Conservation (phyloP, 345 rosid genomes). For the Arabidopsis arenosa region DNA sequence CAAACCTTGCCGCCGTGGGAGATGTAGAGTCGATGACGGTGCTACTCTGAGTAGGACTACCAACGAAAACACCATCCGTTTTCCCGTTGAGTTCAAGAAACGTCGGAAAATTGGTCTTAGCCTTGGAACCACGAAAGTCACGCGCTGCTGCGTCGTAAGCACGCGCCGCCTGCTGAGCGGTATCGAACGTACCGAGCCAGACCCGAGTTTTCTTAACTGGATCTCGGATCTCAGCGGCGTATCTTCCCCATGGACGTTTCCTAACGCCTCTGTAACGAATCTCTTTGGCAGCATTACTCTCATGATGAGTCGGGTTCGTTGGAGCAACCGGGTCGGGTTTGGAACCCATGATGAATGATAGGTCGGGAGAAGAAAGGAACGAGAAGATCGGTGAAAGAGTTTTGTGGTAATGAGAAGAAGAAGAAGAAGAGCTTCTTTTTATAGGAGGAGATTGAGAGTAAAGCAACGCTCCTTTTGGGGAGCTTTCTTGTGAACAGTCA, state of each 20-base stretch:
- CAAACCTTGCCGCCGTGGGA: slow-evolving; percentile 52
- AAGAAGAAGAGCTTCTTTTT: slow-evolving; percentile 32
- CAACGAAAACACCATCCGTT: slow-evolving; percentile 19
- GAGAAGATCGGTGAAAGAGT: slow-evolving; percentile 30
- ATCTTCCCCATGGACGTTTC: slow-evolving; percentile 93
- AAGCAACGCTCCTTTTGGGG: slow-evolving; percentile 53
- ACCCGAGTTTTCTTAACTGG: slow-evolving; percentile 84
- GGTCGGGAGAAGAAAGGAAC: not conserved
- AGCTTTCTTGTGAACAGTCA: slow-evolving; percentile 52
- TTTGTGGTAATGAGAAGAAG: slow-evolving; percentile 27
- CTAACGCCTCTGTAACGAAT: slow-evolving; percentile 84
- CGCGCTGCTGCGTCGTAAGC: slow-evolving; percentile 83
- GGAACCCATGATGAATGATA: not conserved
- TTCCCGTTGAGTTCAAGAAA: slow-evolving; percentile 37
- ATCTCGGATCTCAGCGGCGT: slow-evolving; percentile 96
- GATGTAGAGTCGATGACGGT: slow-evolving; percentile 60
- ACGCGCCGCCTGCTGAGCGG: slow-evolving; percentile 89
- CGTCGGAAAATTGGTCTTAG: slow-evolving; percentile 77
- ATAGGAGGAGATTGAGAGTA: slow-evolving; percentile 32
- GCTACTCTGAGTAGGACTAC: slow-evolving; percentile 80
- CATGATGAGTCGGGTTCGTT: slow-evolving; percentile 2
- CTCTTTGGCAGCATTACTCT: slow-evolving; percentile 46
- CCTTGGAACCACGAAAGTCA: slow-evolving; percentile 79
- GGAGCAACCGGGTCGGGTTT: slow-evolving; percentile 31
- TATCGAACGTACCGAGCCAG: slow-evolving; percentile 96